Evolutionary conservation across 805 yeast genomes (phyloP).

Genomic region (Ogataea paradorogensis): DNA sequence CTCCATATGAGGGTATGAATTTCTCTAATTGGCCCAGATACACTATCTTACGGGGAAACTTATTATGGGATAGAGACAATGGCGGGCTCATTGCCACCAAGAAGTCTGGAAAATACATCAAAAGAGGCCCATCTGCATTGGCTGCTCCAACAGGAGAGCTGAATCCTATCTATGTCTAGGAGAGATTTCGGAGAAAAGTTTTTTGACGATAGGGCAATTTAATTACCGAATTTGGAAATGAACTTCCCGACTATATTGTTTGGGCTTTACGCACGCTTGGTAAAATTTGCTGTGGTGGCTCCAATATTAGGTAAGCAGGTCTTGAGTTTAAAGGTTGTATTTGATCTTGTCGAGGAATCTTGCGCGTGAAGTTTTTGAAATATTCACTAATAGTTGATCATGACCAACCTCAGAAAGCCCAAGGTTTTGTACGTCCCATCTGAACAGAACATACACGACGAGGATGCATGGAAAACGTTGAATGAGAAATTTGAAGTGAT

Average conservation of each 20-base stretch:
- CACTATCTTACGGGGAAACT: constrained; percentile 38
- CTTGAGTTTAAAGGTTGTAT: background rate
- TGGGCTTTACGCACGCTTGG: no score
- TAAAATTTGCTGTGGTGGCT: no score
- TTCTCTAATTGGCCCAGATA: constrained; percentile 47
- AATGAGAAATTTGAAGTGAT: constrained; percentile 37
- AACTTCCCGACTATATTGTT: no score
- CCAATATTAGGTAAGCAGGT: background rate
- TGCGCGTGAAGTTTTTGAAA: no score
- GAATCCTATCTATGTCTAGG: constrained; percentile 21
- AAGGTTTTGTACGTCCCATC: constrained; percentile 38
- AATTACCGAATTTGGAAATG: no score
- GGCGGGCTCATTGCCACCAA: constrained; percentile 17
- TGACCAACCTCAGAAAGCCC: constrained; percentile 20
- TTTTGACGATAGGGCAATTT: no score
- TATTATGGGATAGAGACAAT: constrained; percentile 34
- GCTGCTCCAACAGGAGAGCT: constrained; percentile 23
- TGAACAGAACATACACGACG: constrained; percentile 37
- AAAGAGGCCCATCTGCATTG: constrained; percentile 26
- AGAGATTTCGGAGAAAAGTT: no score
- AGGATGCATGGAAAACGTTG: constrained; percentile 35
- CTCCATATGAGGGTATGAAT: constrained; percentile 39
- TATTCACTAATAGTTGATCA: background rate
- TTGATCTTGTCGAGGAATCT: background rate
- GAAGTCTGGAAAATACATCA: constrained; percentile 27